Base-by-base conservation (phyloP, 371 early-diverging fungal genomes). In the Mucor plumbeus region DNA sequence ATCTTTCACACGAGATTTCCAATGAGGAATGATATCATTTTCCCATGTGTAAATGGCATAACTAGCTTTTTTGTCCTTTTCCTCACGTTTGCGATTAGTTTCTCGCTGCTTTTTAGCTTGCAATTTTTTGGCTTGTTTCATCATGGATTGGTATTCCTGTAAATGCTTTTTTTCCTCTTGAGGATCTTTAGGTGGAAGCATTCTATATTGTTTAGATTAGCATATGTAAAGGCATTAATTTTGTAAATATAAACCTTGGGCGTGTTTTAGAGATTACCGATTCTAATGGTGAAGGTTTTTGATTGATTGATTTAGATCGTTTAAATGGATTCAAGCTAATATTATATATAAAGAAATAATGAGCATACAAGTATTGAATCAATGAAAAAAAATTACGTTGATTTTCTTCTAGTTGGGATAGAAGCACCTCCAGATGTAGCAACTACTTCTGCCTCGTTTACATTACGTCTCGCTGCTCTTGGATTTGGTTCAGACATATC, bases 181-280 rank as follows among this genome's bases (percentile, higher is more conserved):
- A 15, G 80, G 82, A 50, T 81, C 68, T 64, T 84, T 84, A 10
- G 84, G 84, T 47, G 84, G 84, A 0, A 84, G 67, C 77, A 75
- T 81, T 44, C 84, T 80, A 61, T 36, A 26, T 26, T 26, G 26
- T 3, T 3, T 0, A 13, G 11, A 9, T 15, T 26, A 31, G 19
- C 13, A 7, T 33, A 13, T 38, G 4, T 54, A 36, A 7, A 14
- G 4, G 36, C 35, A 38, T 13, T 13, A 3, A 35, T 43, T 26
- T 41, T 34, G 26, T 26, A 26, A 17, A 38, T 68, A 77, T 9
- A 17, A 8, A 82, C 82, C 77, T 76, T 54, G 84, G 84, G 6
- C 84, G 72, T 41, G 84, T 84, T 58, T 81, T 84, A 33, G 84
- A 84, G 33, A 84, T 62, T 0, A 78, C 80, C 8, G 80, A 44